Evolutionary conservation across 768 basidiomycete genomes (phyloP).

Genomic region (Lactarius indigo): DNA sequence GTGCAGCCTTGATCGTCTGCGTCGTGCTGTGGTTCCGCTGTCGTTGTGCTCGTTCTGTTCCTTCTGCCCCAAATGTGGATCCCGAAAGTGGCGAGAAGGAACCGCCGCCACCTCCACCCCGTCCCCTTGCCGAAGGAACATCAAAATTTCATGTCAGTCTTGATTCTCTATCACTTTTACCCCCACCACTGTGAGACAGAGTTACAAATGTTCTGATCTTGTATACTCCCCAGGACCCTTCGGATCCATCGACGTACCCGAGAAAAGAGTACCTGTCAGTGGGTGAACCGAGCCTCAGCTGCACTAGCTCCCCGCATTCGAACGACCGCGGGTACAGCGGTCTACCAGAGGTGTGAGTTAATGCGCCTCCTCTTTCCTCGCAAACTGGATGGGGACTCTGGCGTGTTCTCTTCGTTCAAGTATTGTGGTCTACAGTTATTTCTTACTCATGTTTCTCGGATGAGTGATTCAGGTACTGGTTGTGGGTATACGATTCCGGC

Average conservation of each 20-base stretch:
- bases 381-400: too few relatives aligned
- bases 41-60: slow-evolving; percentile 29
- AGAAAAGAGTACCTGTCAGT: neutral
- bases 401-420: too few relatives aligned
- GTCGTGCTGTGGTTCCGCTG: slow-evolving; percentile 37
- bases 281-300: too few relatives aligned
- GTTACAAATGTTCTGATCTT: too few relatives aligned
- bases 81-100: neutral
- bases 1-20: slow-evolving; percentile 42
- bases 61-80: slow-evolving; percentile 23
- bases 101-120: neutral
- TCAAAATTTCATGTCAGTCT: slow-evolving; percentile 19
- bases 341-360: slow-evolving; percentile 22
- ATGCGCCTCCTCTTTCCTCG: too few relatives aligned
- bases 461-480: too few relatives aligned
- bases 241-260: slow-evolving; percentile 25
- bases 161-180: neutral
- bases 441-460: too few relatives aligned
- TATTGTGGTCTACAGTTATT: too few relatives aligned
- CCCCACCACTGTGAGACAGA: neutral
- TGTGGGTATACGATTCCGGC: too few relatives aligned
- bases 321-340: slow-evolving; percentile 11
- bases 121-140: neutral
- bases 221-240: slow-evolving; percentile 23
- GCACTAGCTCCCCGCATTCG: neutral